Evolutionary conservation across 257 asterid species (phyloP), one percentile per base, ranked within the genome.

Genomic region (Linaria vulgaris): DNA sequence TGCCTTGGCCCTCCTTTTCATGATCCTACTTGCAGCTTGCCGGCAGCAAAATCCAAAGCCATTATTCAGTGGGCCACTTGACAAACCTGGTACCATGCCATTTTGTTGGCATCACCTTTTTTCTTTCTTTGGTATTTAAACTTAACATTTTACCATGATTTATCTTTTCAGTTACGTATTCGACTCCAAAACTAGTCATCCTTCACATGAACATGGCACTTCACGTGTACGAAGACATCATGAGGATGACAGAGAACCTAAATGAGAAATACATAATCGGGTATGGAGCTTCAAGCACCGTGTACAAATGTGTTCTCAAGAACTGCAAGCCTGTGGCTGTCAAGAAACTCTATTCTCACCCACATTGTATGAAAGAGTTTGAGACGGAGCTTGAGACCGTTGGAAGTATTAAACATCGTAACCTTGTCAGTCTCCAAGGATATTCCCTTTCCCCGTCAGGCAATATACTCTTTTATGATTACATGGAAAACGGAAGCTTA

Each of bases 171-270:
- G 98, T 85, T 16, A 71, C 56, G 46, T 92, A 83, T 80, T 79
- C 94, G 17, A 62, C 86, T 61, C 97, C 98, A 0, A 92, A 88
- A 81, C 98, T 92, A 27, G 96, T 88, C 16, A 85, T 88, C 74
- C 96, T 92, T 59, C 85, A 92, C 88, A 88, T 92, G 97, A 92
- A 92, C 69, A 85, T 89, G 97, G 97, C 98, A 20, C 96, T 92
- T 58, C 97, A 92, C 41, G 89, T 92, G 34, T 92, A 86, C 6
- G 98, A 92, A 41, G 98, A 92, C 78, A 87, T 92, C 11, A 92
- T 92, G 97, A 83, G 98, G 72, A 87, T 87, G 95, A 92, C 98
- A 0, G 98, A 88, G 66, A 88, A 92, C 60, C 72, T 92, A 12
- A 92, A 80, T 34, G 98, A 91, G 81, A 91, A 92, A 67, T 85